Base-by-base conservation (phyloP, 139 green algal genomes). In the Chlamydomonas incerta region DNA sequence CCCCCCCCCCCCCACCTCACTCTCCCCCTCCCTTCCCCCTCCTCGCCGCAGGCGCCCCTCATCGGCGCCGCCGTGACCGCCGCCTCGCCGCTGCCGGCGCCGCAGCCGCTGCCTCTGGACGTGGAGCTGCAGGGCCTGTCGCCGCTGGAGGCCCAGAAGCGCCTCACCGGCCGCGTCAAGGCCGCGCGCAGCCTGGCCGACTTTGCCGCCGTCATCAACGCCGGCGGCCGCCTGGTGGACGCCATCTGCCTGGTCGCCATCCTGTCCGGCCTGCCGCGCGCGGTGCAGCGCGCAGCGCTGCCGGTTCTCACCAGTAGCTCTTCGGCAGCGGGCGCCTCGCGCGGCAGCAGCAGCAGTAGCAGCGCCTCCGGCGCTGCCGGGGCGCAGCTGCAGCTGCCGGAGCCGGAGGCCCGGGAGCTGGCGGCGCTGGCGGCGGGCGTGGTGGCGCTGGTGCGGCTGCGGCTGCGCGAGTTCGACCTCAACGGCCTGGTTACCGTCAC, bases 141-240 rank as follows among this genome's bases (percentile, higher is more conserved):
- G 55, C 82, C 82, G 18, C 57, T 81, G 23, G 72, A 82, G 0
- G 83, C 77, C 26, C 70, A 84, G 83, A 80, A 80, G 65, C 52
- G 35, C 17, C 74, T 88, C 18, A 88, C 83, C 9, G 67, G 34
- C 6, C 74, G 74, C 33, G 55, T 88, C 66, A 88, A 88, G 74
- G 15, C 66, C 21, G 83, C 83, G 1, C 74, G 73, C 26, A 80
- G 28, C 6, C 79, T 82, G 29, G 46, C 67, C 28, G 83, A 88
- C 50, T 75, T 84, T 33, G 52, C 46, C 28, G 60, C 74, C 26
- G 55, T 87, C 31, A 35, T 85, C 52, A 20, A 46, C 23, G 80
- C 80, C 21, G 80, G 80, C 31, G 80, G 80, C 24, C 66, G 66
- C 50, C 68, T 85, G 26, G 69, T 88, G 31, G 83, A 88, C n/a